Evolutionary conservation across 306 rosid species (phyloP), one percentile per base, ranked within the genome.

Genomic region (Inga leiocalycina): DNA sequence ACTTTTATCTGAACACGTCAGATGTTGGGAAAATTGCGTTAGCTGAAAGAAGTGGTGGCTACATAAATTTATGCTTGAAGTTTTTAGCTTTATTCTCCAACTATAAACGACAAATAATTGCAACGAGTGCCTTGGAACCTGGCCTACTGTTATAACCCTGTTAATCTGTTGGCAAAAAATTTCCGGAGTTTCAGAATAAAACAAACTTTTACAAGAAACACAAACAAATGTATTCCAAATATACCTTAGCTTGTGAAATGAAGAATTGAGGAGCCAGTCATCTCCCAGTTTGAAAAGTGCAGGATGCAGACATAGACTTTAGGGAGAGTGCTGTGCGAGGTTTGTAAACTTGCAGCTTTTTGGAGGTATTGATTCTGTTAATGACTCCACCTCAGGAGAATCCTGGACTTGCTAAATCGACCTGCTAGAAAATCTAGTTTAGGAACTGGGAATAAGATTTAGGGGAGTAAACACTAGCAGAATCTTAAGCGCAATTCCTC

Each of bases 401-500:
- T 9, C 32, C 16, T 70, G 52, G 52, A 10, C 57, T 51, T 51
- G 2, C 57, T 15, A 15, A 4, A 51, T 51, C 7, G 57, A 15
- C 74, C 51, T 70, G 51, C 51, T 70, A 19, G 51, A n/a, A 70
- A 45, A 57, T 39, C 73, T 68, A 37, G 44, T 68, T 68, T 37
- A 68, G 27, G 14, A 37, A 37, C 24, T 35, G 73, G 8, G 48
- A 68, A 37, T 17, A 9, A 68, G 15, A 37, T 37, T 37, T 17
- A 19, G 15, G 8, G 48, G 15, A 68, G 48, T 2, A 37, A 37
- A 15, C 27, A 68, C 30, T 3, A 1, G 73, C 11, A 19, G 48
- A 37, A 37, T 37, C 24, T 68, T 4, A 68, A 35, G 24, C n/a
- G 3, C 14, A 4, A 37, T 39, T 37, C 30, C n/a, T 37, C 11